These are phyloP conservation scores for Hypoxylon sp. DNA, from an alignment of 2,329 filamentous ascomycete species.

Conservation along the genomic window DNA sequence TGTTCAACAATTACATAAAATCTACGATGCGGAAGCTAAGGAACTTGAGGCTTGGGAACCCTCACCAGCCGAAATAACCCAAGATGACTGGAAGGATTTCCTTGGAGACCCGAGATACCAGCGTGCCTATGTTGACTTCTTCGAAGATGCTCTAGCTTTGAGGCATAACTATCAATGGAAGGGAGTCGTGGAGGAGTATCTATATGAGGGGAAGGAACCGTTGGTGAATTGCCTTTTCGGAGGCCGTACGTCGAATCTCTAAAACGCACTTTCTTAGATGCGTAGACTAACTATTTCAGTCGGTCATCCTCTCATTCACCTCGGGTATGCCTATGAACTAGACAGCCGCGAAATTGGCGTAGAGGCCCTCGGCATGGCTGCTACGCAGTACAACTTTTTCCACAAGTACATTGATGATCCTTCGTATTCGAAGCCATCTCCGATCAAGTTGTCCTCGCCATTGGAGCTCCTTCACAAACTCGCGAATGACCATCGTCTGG, in stretches of 20 bases:
- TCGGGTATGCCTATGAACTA: slow-evolving; percentile 94
- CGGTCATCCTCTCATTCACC: slow-evolving; percentile 92
- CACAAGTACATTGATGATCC: slow-evolving; percentile 80
- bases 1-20: slow-evolving; percentile 78
- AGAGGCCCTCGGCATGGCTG: slow-evolving; percentile 83
- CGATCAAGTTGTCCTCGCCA: slow-evolving; percentile 73
- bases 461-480: slow-evolving; percentile 81
- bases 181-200: slow-evolving; percentile 79
- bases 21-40: slow-evolving; percentile 84
- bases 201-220: slow-evolving; percentile 81
- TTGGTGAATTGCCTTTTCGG: slow-evolving; percentile 85
- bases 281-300: slow-evolving; percentile 67
- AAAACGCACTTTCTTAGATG: slow-evolving; percentile 11
- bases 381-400: slow-evolving; percentile 70
- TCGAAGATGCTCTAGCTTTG: slow-evolving; percentile 88
- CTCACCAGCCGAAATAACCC: slow-evolving; percentile 86
- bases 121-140: slow-evolving; percentile 93
- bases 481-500: slow-evolving; percentile 77
- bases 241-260: slow-evolving; percentile 72
- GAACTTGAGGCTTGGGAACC: slow-evolving; percentile 84
- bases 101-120: slow-evolving; percentile 86
- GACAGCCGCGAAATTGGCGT: slow-evolving; percentile 88
- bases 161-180: slow-evolving; percentile 87
- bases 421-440: slow-evolving; percentile 76
- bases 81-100: slow-evolving; percentile 88